Evolutionary conservation across 23 red algal genomes (phyloP).

Genomic region (Gracilariopsis chorda): DNA sequence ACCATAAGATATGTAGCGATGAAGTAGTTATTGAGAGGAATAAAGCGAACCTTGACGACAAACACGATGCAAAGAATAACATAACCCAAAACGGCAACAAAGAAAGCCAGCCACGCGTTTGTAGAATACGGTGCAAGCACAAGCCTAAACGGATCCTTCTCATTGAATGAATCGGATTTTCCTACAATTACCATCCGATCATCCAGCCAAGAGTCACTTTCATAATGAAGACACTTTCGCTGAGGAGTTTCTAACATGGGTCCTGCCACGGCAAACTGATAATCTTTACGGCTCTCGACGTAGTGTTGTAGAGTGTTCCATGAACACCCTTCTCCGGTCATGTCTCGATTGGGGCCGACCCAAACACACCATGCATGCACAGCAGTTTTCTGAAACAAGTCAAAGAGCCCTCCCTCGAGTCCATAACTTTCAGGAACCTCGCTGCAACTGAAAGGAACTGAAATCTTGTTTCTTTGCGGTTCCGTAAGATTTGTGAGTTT

Average conservation of each 20-base stretch:
- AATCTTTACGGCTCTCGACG: background rate
- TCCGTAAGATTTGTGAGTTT: background rate
- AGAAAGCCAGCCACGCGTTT: background rate
- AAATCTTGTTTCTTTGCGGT: background rate
- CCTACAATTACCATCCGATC: slow-evolving; percentile 11
- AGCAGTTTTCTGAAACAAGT: background rate
- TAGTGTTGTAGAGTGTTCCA: background rate
- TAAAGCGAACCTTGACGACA: background rate
- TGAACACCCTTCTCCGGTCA: background rate
- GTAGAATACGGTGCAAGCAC: background rate
- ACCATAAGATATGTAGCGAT: background rate
- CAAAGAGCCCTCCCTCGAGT: background rate
- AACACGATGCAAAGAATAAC: background rate
- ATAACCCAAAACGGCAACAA: background rate
- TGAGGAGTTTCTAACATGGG: slow-evolving; percentile 4
- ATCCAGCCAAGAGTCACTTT: slow-evolving; percentile 4
- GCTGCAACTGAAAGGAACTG: background rate
- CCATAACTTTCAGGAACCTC: background rate
- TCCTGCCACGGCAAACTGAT: background rate
- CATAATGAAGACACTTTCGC: background rate
- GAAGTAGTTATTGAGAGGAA: background rate
- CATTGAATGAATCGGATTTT: background rate
- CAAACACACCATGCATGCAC: background rate
- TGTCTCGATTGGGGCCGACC: background rate
- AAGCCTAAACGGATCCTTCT: background rate